Evolutionary conservation across 768 basidiomycete species (phyloP).

Genomic region (Zangia roseola): DNA sequence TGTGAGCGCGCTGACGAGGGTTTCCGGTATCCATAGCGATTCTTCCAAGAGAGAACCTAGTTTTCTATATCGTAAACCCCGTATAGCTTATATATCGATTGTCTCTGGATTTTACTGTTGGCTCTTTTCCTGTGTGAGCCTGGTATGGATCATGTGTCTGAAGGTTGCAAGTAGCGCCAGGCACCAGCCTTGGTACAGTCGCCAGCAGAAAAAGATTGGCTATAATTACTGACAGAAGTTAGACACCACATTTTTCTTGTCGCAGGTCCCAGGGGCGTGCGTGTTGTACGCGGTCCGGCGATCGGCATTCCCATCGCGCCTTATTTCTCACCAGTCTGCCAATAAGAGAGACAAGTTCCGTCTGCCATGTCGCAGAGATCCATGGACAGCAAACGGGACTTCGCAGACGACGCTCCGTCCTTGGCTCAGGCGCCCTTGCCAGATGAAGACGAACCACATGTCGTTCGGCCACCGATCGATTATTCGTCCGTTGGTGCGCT

Average conservation of each 20-base stretch:
- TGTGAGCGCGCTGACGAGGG: not conserved
- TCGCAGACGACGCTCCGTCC: conserved; percentile 10
- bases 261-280: not conserved
- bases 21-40: conserved; percentile 46
- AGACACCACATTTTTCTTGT: conserved; percentile 10
- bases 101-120: not conserved
- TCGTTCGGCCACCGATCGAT: conserved; percentile 57
- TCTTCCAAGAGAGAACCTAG: conserved; percentile 82
- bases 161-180: too few species aligned
- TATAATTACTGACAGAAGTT: conserved; percentile 9
- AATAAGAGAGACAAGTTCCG: not conserved
- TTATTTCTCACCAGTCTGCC: not conserved
- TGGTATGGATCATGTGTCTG: too few species aligned
- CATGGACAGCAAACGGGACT: conserved; percentile 25
- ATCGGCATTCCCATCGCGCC: conserved; percentile 5
- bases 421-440: not conserved
- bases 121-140: not conserved
- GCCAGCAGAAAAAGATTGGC: not conserved
- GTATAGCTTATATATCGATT: conserved; percentile 5
- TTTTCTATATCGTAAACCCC: conserved; percentile 6
- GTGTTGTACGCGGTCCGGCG: not conserved
- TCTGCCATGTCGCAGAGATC: conserved; percentile 16
- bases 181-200: too few species aligned
- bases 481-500: conserved; percentile 63
- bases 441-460: not conserved